phyloP scores from a whole-genome alignment of 2,329 filamentous ascomycete genomes.

The Gyromitra esculenta region DNA sequence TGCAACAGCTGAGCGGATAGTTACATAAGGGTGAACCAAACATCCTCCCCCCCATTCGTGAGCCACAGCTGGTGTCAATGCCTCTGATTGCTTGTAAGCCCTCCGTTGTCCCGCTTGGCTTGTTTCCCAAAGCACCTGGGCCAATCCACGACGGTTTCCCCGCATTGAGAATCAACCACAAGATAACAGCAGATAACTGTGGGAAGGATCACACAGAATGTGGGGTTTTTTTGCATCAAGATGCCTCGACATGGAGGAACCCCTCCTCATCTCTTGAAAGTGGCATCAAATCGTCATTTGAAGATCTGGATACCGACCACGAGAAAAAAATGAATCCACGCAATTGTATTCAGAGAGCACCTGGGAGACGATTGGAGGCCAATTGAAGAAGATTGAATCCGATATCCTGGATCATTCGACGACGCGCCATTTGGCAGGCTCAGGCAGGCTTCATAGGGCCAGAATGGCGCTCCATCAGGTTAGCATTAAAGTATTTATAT shows the following conservation, averaged over 20 bases:
- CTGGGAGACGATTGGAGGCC: constrained; percentile 1
- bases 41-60: background rate
- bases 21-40: constrained; percentile 22
- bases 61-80: constrained; percentile 20
- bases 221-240: constrained; percentile 48
- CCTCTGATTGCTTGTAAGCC: constrained; percentile 10
- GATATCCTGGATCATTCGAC: constrained; percentile 11
- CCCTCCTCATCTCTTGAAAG: constrained; percentile 37
- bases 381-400: constrained; percentile 19
- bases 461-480: constrained; percentile 3
- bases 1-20: constrained; percentile 28
- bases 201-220: constrained; percentile 34
- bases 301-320: constrained; percentile 31
- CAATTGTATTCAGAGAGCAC: constrained; percentile 1
- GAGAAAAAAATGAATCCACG: constrained; percentile 6
- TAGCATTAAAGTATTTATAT: constrained; percentile 37
- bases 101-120: background rate
- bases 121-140: background rate
- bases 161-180: constrained; percentile 26
- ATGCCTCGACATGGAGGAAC: constrained; percentile 31
- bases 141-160: constrained; percentile 12
- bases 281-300: constrained; percentile 27
- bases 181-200: constrained; percentile 12
- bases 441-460: background rate
- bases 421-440: background rate